These are phyloP conservation scores for Mycogone perniciosa DNA, from an alignment of 2,329 filamentous ascomycete species.

Conservation along the genomic window DNA sequence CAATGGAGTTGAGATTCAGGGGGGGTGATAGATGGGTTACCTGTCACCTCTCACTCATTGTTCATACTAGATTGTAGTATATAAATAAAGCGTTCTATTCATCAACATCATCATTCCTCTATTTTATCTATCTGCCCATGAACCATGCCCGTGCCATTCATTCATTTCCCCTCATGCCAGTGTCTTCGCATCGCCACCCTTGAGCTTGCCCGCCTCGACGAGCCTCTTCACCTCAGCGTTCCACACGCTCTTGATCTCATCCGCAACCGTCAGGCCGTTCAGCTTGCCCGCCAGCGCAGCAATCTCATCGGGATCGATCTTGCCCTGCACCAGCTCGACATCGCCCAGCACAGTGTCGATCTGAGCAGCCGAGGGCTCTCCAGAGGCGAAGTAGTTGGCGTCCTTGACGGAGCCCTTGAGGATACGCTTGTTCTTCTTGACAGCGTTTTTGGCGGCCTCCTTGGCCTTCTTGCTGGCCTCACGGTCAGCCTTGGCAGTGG, in stretches of 20 bases:
- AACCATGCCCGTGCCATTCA: not conserved
- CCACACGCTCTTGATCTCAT: conserved; percentile 83
- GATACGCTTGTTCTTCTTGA: conserved; percentile 99
- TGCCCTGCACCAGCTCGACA: conserved; percentile 78
- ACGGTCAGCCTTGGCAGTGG: conserved; percentile 74
- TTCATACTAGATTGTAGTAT: not conserved
- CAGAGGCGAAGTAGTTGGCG: conserved; percentile 85
- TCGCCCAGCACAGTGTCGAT: conserved; percentile 81
- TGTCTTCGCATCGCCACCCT: conserved; percentile 72
- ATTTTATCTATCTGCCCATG: not conserved
- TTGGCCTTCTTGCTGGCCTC: conserved; percentile 91
- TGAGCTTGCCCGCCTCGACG: conserved; percentile 75
- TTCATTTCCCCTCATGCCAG: conserved; percentile 33
- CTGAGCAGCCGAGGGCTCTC: conserved; percentile 64
- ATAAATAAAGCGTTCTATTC: not conserved
- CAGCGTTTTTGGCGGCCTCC: conserved; percentile 95
- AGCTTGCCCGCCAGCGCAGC: conserved; percentile 77
- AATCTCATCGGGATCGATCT: conserved; percentile 87
- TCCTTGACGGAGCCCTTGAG: conserved; percentile 93
- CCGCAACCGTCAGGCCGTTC: conserved; percentile 67
- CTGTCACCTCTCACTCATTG: not conserved
- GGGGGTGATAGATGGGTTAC: too few relatives aligned
- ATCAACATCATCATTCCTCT: conserved; percentile 1
- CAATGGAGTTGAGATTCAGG: too few relatives aligned
- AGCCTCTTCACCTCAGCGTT: conserved; percentile 70